Base-by-base conservation (phyloP, 2,329 filamentous ascomycete genomes). In the Davidsoniella neocaledoniae region DNA sequence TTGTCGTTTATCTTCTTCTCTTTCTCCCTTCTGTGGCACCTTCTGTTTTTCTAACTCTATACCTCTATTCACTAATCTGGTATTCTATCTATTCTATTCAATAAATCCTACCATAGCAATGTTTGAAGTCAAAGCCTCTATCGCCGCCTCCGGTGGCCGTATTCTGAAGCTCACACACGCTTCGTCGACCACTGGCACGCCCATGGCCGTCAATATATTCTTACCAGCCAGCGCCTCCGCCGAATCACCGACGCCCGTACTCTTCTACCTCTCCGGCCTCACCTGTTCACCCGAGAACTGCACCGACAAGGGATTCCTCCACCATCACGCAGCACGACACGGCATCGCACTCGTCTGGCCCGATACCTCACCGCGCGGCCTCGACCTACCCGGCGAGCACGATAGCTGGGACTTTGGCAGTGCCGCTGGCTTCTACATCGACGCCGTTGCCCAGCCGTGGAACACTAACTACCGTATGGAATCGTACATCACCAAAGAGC, bases 311-410 rank as follows among this genome's bases (percentile, higher is more conserved):
- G 91, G 88, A 48, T 96, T 95, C 73, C 85, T 98, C 66, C 88
- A 95, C 63, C 78, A 83, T 58, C 76, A 77, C 55, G 91, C 91
- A 44, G 75, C 80, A 51, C 72, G 80, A 58, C 81, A 80, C 62
- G 85, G 85, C 60, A 84, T 98, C 63, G 91, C 91, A n/a, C 69
- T 98, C 51, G 76, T 95, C 49, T 96, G 87, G 68, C 91, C 91
- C 1, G 91, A 98, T 69, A 98, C 91, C 19, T 93, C 84, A 51
- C 91, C 91, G 51, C 79, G 90, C 51, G 90, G 90, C 1, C 74
- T 91, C 44, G 70, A 79, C 57, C 80, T 94, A 54, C 69, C 81
- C 29, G 87, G 86, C 59, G 88, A 96, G 70, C 79, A 93, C 60
- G 90, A 94, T 56, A 64, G 73, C 45, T 98, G 81, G 65, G 91